phyloP scores from a whole-genome alignment of 768 basidiomycete genomes.

The Melanogaster broomeanus region DNA sequence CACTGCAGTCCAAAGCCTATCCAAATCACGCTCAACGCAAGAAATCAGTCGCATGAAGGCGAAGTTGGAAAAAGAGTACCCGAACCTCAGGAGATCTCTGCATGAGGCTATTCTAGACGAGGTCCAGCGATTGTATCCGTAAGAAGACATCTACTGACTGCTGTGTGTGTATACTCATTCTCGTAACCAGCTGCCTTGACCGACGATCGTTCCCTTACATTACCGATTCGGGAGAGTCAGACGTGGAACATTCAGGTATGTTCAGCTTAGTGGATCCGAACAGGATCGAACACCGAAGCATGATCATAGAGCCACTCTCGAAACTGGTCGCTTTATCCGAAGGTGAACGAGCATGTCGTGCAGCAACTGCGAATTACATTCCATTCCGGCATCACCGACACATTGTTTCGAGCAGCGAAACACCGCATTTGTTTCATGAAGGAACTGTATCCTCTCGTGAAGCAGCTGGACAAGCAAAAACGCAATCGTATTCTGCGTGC shows the following conservation, averaged over 20 bases:
- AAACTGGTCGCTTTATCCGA: slow-evolving; percentile 13
- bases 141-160: not conserved
- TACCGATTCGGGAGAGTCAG: not conserved
- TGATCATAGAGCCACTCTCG: slow-evolving; percentile 10
- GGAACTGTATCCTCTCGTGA: not conserved
- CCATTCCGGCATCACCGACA: slow-evolving; percentile 1
- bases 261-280: too few relatives aligned
- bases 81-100: slow-evolving; percentile 15
- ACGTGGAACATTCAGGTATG: slow-evolving; percentile 5
- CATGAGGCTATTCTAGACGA: slow-evolving; percentile 27
- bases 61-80: slow-evolving; percentile 7
- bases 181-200: slow-evolving; percentile 14
- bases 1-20: not conserved
- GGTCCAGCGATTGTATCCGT: slow-evolving; percentile 25
- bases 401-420: slow-evolving; percentile 14
- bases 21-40: accelerated
- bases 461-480: not conserved
- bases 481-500: not conserved
- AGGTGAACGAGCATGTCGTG: not conserved
- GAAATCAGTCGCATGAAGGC: not conserved
- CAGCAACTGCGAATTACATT: slow-evolving; percentile 1
- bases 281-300: not conserved
- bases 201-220: slow-evolving; percentile 8
- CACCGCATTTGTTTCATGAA: slow-evolving; percentile 12
- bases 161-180: not conserved